Evolutionary conservation across 148 eudicot species (phyloP).

Genomic region (Vaccinium vitisidaea): DNA sequence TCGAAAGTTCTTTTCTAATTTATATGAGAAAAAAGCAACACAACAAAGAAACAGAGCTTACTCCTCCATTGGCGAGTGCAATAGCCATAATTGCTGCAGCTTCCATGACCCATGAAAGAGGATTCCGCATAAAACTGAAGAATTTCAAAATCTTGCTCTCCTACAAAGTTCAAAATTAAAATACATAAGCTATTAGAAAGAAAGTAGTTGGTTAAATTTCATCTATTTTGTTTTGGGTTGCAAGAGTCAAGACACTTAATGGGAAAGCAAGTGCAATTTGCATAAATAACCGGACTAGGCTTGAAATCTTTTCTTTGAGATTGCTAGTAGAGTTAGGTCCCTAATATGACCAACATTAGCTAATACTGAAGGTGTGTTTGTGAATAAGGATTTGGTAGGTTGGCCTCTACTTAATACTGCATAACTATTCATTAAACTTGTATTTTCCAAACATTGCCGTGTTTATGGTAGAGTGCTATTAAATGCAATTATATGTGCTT

Average conservation of each 20-base stretch:
- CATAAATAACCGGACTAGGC: neutral
- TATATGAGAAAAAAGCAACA: neutral
- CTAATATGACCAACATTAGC: no score
- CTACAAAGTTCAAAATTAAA: slow-evolving; percentile 21
- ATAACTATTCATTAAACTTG: no score
- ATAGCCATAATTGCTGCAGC: slow-evolving; percentile 66
- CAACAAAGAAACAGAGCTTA: slow-evolving; percentile 16
- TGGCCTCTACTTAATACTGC: no score
- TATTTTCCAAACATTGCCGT: no score
- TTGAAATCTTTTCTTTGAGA: neutral
- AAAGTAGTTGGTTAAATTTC: neutral
- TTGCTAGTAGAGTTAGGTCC: no score
- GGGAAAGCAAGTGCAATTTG: neutral
- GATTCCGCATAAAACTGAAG: slow-evolving; percentile 59
- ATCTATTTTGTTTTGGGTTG: neutral
- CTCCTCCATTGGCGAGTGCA: slow-evolving; percentile 61
- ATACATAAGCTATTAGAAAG: neutral
- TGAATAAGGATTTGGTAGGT: no score
- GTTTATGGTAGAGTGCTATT: no score
- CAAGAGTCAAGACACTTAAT: neutral
- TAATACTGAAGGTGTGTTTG: no score
- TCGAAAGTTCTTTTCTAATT: neutral
- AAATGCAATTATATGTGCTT: no score
- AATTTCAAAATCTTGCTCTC: slow-evolving; percentile 51
- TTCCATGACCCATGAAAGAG: slow-evolving; percentile 64